phyloP scores from a whole-genome alignment of 2,329 filamentous ascomycete species.

The Dothistroma septosporum region DNA sequence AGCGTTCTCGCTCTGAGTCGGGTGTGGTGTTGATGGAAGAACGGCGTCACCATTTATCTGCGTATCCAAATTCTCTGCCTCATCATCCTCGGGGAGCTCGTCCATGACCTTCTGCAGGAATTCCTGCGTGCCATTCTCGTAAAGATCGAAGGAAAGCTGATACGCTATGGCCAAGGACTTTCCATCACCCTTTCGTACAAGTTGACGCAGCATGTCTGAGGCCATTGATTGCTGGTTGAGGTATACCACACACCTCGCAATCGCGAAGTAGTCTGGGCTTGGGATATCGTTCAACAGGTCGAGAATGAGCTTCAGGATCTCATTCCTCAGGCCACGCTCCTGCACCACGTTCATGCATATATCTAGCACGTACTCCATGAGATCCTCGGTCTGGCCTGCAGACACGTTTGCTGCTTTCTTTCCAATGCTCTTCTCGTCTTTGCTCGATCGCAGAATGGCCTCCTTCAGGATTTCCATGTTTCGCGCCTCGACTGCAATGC shows the following conservation, averaged over 20 bases:
- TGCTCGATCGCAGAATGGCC: constrained; percentile 83
- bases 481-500: constrained; percentile 91
- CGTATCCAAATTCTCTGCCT: constrained; percentile 42
- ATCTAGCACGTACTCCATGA: constrained; percentile 93
- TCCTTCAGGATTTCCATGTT: constrained; percentile 81
- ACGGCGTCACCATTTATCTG: constrained; percentile 38
- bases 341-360: constrained; percentile 98
- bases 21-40: constrained; percentile 31
- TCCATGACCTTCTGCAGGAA: constrained; percentile 87
- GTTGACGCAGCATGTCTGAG: constrained; percentile 74
- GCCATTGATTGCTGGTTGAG: constrained; percentile 89
- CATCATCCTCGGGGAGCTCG: constrained; percentile 59
- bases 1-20: constrained; percentile 43
- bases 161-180: constrained; percentile 83
- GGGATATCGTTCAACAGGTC: constrained; percentile 91
- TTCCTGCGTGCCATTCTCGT: constrained; percentile 97
- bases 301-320: constrained; percentile 87
- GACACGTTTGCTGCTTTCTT: constrained; percentile 54
- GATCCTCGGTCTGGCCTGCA: constrained; percentile 69
- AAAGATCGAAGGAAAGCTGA: constrained; percentile 96
- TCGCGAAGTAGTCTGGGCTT: constrained; percentile 93
- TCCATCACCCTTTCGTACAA: constrained; percentile 74
- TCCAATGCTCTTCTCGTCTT: constrained; percentile 68
- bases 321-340: constrained; percentile 76
- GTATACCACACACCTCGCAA: constrained; percentile 96